Conservation (phyloP, 768 basidiomycete species). For the Leucocoprinus sp. region DNA sequence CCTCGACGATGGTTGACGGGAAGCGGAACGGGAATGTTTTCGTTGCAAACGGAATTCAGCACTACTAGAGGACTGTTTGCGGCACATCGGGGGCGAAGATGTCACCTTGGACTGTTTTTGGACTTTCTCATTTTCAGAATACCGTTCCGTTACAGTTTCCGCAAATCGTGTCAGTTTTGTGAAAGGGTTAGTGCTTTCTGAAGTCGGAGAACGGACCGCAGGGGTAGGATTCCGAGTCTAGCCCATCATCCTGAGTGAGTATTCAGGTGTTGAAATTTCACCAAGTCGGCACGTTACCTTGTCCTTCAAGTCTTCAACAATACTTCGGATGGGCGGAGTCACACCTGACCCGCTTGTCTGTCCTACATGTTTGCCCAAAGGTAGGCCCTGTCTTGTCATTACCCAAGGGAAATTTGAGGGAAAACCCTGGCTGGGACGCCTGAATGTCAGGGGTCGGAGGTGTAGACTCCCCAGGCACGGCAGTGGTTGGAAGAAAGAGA, state of each 20-base stretch:
- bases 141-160: constrained; percentile 15
- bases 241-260: constrained; percentile 18
- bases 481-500: constrained; percentile 76
- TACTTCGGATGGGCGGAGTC: constrained; percentile 47
- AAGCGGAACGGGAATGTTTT: constrained; percentile 45
- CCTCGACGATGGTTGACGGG: constrained; percentile 30
- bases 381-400: constrained; percentile 9
- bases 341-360: constrained; percentile 20
- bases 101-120: constrained; percentile 6
- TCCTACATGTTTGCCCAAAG: constrained; percentile 17
- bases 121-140: not conserved
- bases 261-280: not conserved
- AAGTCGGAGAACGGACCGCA: constrained; percentile 27
- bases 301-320: constrained; percentile 71
- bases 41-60: constrained; percentile 40
- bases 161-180: constrained; percentile 35
- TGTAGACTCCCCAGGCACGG: constrained; percentile 50
- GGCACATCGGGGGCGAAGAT: constrained; percentile 18
- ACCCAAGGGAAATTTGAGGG: constrained; percentile 11
- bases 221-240: constrained; percentile 35
- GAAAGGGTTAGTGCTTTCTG: constrained; percentile 52
- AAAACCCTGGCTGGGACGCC: constrained; percentile 12
- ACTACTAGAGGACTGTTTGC: constrained; percentile 46
- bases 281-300: constrained; percentile 32
- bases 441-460: constrained; percentile 40